Conservation (phyloP, 305 asterid species). For the Fraxinus angustifolia region DNA sequence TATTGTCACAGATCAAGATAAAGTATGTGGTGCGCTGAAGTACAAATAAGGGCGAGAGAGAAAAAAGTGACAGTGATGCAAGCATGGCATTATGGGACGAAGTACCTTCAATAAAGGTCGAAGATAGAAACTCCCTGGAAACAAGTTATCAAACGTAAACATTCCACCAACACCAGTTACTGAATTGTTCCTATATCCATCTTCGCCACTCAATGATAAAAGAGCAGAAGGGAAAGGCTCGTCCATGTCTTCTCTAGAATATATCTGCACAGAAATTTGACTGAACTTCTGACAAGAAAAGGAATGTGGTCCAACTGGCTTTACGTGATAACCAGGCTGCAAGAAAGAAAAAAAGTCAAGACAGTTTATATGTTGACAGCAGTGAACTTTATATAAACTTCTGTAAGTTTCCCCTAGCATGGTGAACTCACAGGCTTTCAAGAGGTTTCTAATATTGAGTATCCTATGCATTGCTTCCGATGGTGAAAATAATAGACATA, state of each 20-base stretch:
- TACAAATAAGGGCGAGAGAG: constrained; percentile 1
- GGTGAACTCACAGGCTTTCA: constrained; percentile 3
- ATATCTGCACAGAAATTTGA: constrained; percentile 66
- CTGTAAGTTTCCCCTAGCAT: neutral
- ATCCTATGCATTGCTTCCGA: constrained; percentile 4
- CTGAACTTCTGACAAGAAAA: constrained; percentile 92
- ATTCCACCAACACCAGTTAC: constrained; percentile 77
- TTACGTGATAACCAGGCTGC: constrained; percentile 91
- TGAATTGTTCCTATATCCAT: constrained; percentile 95
- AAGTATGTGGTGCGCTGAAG: constrained; percentile 8
- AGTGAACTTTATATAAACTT: constrained; percentile 1
- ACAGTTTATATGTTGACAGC: constrained; percentile 12
- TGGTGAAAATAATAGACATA: neutral
- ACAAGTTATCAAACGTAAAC: constrained; percentile 66
- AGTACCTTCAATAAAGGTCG: constrained; percentile 92
- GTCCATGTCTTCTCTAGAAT: constrained; percentile 55
- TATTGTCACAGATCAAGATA: neutral
- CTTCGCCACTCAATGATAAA: constrained; percentile 92
- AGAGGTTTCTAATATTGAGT: constrained; percentile 1
- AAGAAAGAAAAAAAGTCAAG: constrained; percentile 31
- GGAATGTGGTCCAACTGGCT: constrained; percentile 60
- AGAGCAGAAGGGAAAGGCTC: constrained; percentile 85
- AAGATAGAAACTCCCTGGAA: constrained; percentile 94
- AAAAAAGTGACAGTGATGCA: constrained; percentile 11
- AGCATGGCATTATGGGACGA: neutral